Evolutionary conservation across 139 green algal species (phyloP), one percentile per base, ranked within the genome.

Genomic region (Tetradesmus obliquus): DNA sequence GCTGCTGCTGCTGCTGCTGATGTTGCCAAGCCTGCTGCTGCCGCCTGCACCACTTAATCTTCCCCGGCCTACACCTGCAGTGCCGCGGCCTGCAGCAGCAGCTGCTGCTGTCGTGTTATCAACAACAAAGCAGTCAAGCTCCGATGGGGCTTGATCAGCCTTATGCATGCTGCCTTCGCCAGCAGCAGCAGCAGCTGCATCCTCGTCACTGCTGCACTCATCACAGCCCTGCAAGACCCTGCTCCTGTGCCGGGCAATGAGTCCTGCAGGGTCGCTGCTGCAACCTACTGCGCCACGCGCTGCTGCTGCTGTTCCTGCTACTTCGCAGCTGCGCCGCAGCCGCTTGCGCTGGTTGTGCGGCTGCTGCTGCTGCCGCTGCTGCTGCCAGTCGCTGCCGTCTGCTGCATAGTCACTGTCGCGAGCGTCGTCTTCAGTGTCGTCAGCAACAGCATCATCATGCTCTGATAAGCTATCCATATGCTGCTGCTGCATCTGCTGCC

Each of bases 1-100:
- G 55, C 72, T 91, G 72, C 87, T 90, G 10, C 87, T 90, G 10
- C 24, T 13, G 13, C 15, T 84, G 87, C 72, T 86, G 55, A 10
- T n/a, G 83, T 88, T 54, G 17, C 66, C 15, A 76, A 76, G 66
- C 66, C 6, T 53, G 55, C 20, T 87, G 82, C 19, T 87, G 82
- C 82, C 32, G 19, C 20, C 55, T 87, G 82, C 6, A 9, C 3
- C 17, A 45, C 12, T 17, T 55, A 55, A 62, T 13, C 84, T 76
- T 3, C 24, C 58, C n/a, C 22, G n/a, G 22, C 3, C 20, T 24
- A 62, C 58, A 88, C 22, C 84, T 58, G 58, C 58, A 58, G 58
- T n/a, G 79, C 17, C 83, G 55, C 54, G 1, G 57, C n/a, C 9
- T 20, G 81, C 13, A 71, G 54, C 54, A 71, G 57, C 53, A 19